phyloP scores from a whole-genome alignment of 2,329 filamentous ascomycete species.

The Hypocrella siamensis region DNA sequence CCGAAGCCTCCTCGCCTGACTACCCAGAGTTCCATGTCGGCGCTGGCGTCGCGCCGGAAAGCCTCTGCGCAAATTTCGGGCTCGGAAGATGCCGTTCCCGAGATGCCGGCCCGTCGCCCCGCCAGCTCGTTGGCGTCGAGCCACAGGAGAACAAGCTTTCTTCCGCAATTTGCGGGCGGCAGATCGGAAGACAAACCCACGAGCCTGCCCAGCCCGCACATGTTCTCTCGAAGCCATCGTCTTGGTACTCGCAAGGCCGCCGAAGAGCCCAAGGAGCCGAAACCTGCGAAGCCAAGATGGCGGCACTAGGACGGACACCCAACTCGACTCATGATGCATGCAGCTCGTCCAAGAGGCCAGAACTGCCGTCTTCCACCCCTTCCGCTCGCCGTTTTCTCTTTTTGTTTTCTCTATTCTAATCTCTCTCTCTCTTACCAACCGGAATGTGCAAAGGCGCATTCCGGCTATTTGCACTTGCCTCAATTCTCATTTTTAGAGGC shows the following conservation, averaged over 20 bases:
- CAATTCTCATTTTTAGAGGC: too few species aligned
- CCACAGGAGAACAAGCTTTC: constrained; percentile 34
- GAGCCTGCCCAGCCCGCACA: constrained; percentile 33
- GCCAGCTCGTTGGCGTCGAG: constrained; percentile 38
- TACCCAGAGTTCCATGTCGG: constrained; percentile 26
- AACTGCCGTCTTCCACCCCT: background rate
- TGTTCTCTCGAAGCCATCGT: too few species aligned
- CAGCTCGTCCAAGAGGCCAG: too few species aligned
- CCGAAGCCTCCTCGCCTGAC: constrained; percentile 28
- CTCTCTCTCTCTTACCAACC: background rate
- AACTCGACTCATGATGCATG: too few species aligned
- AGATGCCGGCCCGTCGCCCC: constrained; percentile 25
- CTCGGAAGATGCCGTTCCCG: constrained; percentile 13
- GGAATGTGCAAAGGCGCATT: too few species aligned
- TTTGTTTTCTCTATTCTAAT: background rate
- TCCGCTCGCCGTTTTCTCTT: background rate
- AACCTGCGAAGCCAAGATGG: constrained; percentile 34
- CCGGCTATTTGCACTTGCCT: too few species aligned
- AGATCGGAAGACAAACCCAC: constrained; percentile 18
- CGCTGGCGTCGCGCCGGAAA: constrained; percentile 27
- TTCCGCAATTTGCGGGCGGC: constrained; percentile 31
- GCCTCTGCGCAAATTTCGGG: constrained; percentile 35
- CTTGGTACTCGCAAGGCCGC: constrained; percentile 25
- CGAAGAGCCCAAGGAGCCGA: constrained; percentile 13
- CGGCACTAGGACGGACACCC: constrained; percentile 14